phyloP scores from a whole-genome alignment of 192 early-diverging fungal genomes.

The Coemansia sp. region DNA sequence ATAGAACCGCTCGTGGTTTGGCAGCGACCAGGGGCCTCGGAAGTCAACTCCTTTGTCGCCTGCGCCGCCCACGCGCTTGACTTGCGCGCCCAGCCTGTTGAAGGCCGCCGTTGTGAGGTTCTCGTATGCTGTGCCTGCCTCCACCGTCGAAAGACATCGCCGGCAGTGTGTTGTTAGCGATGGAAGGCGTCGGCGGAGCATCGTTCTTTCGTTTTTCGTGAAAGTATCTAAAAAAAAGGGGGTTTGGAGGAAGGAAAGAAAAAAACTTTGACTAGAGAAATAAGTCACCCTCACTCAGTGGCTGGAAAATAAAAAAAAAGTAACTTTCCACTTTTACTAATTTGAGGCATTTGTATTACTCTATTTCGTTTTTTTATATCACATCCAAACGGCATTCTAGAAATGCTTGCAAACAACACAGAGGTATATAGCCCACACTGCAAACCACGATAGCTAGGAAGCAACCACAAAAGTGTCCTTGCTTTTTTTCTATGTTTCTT shows the following conservation, averaged over 20 bases:
- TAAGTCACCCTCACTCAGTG: too few relatives aligned
- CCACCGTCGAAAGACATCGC: conserved; percentile 29
- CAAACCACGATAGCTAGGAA: not conserved
- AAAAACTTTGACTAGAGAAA: too few relatives aligned
- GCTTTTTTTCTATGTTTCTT: not conserved
- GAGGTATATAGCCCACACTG: not conserved
- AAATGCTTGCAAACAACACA: not conserved
- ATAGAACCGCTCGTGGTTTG: conserved; percentile 26
- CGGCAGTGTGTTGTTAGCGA: not conserved
- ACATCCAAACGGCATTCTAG: not conserved
- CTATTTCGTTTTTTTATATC: not conserved
- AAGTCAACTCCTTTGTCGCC: conserved; percentile 45
- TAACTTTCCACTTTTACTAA: not conserved
- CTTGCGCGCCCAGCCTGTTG: conserved; percentile 26
- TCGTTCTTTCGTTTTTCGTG: not conserved
- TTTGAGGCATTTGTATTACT: not conserved
- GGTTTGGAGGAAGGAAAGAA: too few relatives aligned
- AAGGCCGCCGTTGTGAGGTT: conserved; percentile 22
- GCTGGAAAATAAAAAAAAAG: too few relatives aligned
- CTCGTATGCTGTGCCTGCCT: conserved; percentile 41
- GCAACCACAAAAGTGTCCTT: too few relatives aligned
- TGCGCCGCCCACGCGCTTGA: conserved; percentile 43
- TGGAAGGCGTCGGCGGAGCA: not conserved
- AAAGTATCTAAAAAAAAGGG: too few relatives aligned
- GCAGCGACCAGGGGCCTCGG: conserved; percentile 33